A percentile compares a stretch with the other conserved stretches of the same genome.
These are phyloP conservation scores for Pogostemon cablin DNA, from an alignment of 257 asterid species.

Conservation along the genomic window DNA sequence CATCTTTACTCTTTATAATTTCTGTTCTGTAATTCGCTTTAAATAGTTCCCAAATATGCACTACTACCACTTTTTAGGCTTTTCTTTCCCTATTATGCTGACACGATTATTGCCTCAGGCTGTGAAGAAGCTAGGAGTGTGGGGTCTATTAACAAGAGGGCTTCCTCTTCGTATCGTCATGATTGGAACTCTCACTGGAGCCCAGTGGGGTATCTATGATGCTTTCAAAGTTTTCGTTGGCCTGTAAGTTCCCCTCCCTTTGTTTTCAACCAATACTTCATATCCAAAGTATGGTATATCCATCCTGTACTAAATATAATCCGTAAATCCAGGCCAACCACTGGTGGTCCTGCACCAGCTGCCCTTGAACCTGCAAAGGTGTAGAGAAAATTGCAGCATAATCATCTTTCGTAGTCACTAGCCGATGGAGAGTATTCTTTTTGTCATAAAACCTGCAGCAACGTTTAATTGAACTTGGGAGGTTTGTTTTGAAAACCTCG, in stretches of 20 bases:
- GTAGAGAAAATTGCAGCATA: slow-evolving; percentile 37
- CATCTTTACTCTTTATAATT: not conserved
- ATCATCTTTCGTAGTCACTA: not conserved
- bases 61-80: not conserved
- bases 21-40: not conserved
- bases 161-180: slow-evolving; percentile 90
- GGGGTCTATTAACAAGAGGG: slow-evolving; percentile 84
- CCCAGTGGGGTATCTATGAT: slow-evolving; percentile 96
- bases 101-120: slow-evolving; percentile 46
- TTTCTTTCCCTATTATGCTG: not conserved
- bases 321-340: slow-evolving; percentile 65
- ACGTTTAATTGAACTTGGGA: slow-evolving; percentile 32
- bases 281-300: not conserved
- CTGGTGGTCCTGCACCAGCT: slow-evolving; percentile 70
- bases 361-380: slow-evolving; percentile 47
- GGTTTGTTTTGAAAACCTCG: slow-evolving; percentile 18
- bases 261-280: not conserved
- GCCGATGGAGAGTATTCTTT: slow-evolving; percentile 37
- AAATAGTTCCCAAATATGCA: not conserved
- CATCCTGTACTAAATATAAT: slow-evolving; percentile 14
- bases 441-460: slow-evolving; percentile 9
- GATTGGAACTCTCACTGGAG: slow-evolving; percentile 93
- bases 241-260: slow-evolving; percentile 56
- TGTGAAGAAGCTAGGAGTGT: slow-evolving; percentile 68
- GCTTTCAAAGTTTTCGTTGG: slow-evolving; percentile 92